Evolutionary conservation across 108 stramenopile species (phyloP), one percentile per base, ranked within the genome.

Genomic region (Cyclotella choctawhatcheeana): DNA sequence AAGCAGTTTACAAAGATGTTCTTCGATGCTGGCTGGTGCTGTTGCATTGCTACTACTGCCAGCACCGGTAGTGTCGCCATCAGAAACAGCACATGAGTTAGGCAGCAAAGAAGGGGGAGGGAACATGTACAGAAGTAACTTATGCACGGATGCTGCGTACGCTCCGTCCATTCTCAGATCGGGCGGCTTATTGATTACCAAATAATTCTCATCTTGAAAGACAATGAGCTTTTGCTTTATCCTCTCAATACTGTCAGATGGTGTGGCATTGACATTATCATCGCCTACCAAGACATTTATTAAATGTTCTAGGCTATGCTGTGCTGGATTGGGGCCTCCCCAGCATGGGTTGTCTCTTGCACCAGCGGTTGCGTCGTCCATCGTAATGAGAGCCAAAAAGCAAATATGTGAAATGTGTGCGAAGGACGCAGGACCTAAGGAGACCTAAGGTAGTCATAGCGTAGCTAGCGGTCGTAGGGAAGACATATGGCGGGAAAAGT

Each of bases 151-250:
- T 0, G 89, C 78, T 12, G 64, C 71, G 58, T 91, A 81, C 0
- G 74, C 74, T 21, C 94, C 94, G 63, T 96, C 95, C 93, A 96
- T 96, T 16, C 92, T 81, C 63, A 93, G 77, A 77, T 96, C 95
- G 25, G 91, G 80, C 13, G 95, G 95, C 54, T 96, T 96, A 79
- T 92, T 79, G 18, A 96, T 62, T 10, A 77, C 87, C 32, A 94
- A 60, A 58, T 90, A 96, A 32, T 89, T 62, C 13, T 76, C 71
- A 35, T 83, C 81, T 50, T 93, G 83, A 62, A 82, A 84, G 7
- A 92, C 35, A 34, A 93, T 70, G 10, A 63, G 26, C 35, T 64
- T 66, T 21, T 33, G 13, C 40, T 50, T 18, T 44, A 77, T 25
- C 26, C 48, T 22, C 29, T 73, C 35, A 18, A 77, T 55, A 32